Evolutionary conservation across 2,329 filamentous ascomycete genomes (phyloP).

Genomic region (Epichloe hybrida): DNA sequence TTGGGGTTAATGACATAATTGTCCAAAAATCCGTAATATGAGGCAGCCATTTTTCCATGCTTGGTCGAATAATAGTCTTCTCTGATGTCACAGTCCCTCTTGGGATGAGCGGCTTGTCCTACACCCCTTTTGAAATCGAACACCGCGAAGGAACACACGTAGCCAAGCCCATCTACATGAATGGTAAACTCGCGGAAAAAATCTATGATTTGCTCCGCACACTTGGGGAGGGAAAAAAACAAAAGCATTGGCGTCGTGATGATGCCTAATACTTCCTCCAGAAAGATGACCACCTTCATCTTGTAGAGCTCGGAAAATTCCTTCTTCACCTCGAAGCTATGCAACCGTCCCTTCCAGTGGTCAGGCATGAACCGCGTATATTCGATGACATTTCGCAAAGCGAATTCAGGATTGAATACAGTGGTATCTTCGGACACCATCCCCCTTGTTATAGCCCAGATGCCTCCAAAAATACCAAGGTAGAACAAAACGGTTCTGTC

Average conservation of each 20-base stretch:
- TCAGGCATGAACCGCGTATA: slow-evolving; percentile 86
- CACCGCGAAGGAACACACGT: slow-evolving; percentile 93
- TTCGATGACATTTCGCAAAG: slow-evolving; percentile 75
- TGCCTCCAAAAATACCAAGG: slow-evolving; percentile 64
- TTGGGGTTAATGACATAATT: slow-evolving; percentile 72
- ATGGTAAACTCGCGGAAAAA: slow-evolving; percentile 98
- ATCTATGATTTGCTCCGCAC: slow-evolving; percentile 85
- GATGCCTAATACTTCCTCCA: slow-evolving; percentile 86
- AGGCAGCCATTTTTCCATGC: slow-evolving; percentile 96
- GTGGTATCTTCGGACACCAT: slow-evolving; percentile 76
- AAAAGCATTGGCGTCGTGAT: slow-evolving; percentile 83
- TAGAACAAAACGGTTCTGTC: slow-evolving; percentile 88
- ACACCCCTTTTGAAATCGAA: slow-evolving; percentile 93
- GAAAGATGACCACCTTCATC: slow-evolving; percentile 78
- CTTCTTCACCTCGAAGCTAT: slow-evolving; percentile 81
- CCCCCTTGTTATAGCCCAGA: slow-evolving; percentile 70
- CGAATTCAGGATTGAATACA: slow-evolving; percentile 85
- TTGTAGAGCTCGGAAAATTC: slow-evolving; percentile 90
- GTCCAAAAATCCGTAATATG: slow-evolving; percentile 87
- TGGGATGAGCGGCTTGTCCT: slow-evolving; percentile 26
- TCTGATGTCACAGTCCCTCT: slow-evolving; percentile 47
- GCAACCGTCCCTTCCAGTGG: slow-evolving; percentile 80
- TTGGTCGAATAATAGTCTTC: slow-evolving; percentile 92
- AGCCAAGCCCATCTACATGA: slow-evolving; percentile 88
- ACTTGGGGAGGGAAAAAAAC: slow-evolving; percentile 64